Conservation (phyloP, 2,329 filamentous ascomycete species). For the Exophiala sp. region DNA sequence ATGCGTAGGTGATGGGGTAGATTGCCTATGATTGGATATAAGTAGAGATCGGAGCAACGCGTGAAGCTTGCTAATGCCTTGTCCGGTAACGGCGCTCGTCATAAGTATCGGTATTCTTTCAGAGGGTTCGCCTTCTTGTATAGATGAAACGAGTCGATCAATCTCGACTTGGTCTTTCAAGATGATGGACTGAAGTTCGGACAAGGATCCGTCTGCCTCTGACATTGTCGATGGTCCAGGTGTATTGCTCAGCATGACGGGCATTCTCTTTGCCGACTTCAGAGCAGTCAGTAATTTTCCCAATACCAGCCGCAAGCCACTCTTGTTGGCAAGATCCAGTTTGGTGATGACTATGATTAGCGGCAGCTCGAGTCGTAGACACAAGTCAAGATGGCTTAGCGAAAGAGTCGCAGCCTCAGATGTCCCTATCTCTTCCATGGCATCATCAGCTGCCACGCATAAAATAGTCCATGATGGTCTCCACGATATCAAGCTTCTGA, state of each 20-base stretch:
- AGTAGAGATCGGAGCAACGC: conserved; percentile 75
- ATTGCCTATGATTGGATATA: not conserved
- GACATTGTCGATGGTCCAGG: conserved; percentile 4
- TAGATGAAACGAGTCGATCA: conserved; percentile 49
- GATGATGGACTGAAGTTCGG: conserved; percentile 58
- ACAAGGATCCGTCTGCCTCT: conserved; percentile 47
- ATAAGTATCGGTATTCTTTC: conserved; percentile 75
- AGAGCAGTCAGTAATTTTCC: conserved; percentile 71
- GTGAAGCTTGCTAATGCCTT: conserved; percentile 76
- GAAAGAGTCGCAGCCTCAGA: conserved; percentile 59
- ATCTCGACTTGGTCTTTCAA: conserved; percentile 57
- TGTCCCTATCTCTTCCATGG: conserved; percentile 43
- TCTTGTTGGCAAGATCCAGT: conserved; percentile 76
- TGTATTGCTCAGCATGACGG: conserved; percentile 60
- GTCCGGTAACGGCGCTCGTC: conserved; percentile 81
- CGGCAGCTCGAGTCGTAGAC: conserved; percentile 73
- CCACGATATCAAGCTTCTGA: conserved; percentile 91
- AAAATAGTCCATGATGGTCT: conserved; percentile 89
- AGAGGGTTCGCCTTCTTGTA: conserved; percentile 37
- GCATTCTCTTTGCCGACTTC: conserved; percentile 70
- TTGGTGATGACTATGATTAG: conserved; percentile 85
- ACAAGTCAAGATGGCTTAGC: conserved; percentile 77
- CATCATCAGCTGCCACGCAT: conserved; percentile 77
- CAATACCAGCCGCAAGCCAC: conserved; percentile 66
- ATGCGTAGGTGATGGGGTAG: conserved; percentile 3